Evolutionary conservation across 257 asterid genomes (phyloP), one percentile per base, ranked within the genome.

Genomic region (Phtheirospermum japonicum): DNA sequence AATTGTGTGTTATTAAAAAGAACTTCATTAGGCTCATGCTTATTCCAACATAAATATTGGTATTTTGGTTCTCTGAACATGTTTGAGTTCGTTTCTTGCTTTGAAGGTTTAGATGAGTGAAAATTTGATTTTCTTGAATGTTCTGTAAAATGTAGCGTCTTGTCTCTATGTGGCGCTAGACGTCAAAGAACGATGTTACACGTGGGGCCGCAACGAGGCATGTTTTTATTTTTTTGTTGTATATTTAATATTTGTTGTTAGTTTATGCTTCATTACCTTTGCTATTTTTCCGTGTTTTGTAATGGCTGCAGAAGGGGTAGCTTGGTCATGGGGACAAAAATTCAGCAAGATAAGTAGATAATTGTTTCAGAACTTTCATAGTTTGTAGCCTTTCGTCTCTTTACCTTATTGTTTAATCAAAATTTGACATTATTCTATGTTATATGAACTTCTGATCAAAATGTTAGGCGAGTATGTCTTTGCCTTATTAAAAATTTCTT

Each of bases 141-240:
- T 57, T 57, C 4, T 65, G 7, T 56, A 58, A 59, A 68, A 54
- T 83, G 86, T 59, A 93, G 99, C 75, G 57, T 87, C 99, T 61
- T 77, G 88, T 75, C 99, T 89, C 71, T 93, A 96, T 63, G 87
- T 89, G 80, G 97, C 99, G 7, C 58, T 93, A 85, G 99, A 89
- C 73, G 84, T 77, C 12, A 84, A 89, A 50, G 99, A 97, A 7
- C 94, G 96, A 42, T 87, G 99, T 77, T 93, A 89, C 66, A 89
- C 99, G 8, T 87, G 99, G 99, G 99, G 97, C 17, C 86, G 96
- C 52, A 89, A 93, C 68, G 96, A 93, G 87, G 99, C 76, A 76
- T 72, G 83, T 52, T 19, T 13, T 28, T 26, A 20, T 72, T 66
- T 30, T 60, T 9, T n/a, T 50, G 30, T 45, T 56, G n/a, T 37